Conservation (phyloP, 768 basidiomycete species). For the Rickenella mellea region DNA sequence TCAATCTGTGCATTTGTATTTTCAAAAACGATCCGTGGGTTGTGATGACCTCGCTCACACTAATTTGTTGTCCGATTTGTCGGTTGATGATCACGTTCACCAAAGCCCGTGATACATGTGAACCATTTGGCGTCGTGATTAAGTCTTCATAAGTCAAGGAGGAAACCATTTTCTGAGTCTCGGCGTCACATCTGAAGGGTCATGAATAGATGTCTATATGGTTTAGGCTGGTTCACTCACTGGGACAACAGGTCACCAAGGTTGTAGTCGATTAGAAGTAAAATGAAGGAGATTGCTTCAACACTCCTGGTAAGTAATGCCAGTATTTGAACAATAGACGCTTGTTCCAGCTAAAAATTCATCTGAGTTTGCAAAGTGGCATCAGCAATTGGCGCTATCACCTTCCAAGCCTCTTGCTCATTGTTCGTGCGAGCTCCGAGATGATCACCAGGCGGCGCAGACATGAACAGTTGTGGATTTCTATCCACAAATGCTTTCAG, state of each 20-base stretch:
- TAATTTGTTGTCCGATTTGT: slow-evolving; percentile 94
- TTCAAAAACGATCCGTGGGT: neutral
- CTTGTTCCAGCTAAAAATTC: slow-evolving; percentile 64
- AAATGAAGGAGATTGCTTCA: slow-evolving; percentile 89
- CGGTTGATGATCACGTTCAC: slow-evolving; percentile 97
- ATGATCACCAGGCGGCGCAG: slow-evolving; percentile 56
- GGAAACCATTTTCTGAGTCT: slow-evolving; percentile 59
- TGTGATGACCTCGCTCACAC: slow-evolving; percentile 41
- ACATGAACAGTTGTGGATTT: slow-evolving; percentile 81
- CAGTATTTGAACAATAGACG: slow-evolving; percentile 69
- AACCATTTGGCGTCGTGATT: slow-evolving; percentile 76
- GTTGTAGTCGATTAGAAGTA: slow-evolving; percentile 86
- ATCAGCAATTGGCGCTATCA: slow-evolving; percentile 16
- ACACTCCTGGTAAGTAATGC: slow-evolving; percentile 75
- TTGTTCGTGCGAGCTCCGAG: slow-evolving; percentile 44
- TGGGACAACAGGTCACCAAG: slow-evolving; percentile 76
- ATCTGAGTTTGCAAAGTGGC: slow-evolving; percentile 8
- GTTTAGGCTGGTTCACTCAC: too few relatives aligned
- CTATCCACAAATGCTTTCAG: slow-evolving; percentile 70
- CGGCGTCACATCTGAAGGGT: slow-evolving; percentile 57
- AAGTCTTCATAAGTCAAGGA: slow-evolving; percentile 79
- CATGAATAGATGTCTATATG: neutral
- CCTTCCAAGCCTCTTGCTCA: slow-evolving; percentile 89
- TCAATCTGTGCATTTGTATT: slow-evolving; percentile 63
- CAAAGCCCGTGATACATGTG: slow-evolving; percentile 78